Evolutionary conservation across 441 rosid genomes (phyloP).

Genomic region (Arabidopsis lyrata): DNA sequence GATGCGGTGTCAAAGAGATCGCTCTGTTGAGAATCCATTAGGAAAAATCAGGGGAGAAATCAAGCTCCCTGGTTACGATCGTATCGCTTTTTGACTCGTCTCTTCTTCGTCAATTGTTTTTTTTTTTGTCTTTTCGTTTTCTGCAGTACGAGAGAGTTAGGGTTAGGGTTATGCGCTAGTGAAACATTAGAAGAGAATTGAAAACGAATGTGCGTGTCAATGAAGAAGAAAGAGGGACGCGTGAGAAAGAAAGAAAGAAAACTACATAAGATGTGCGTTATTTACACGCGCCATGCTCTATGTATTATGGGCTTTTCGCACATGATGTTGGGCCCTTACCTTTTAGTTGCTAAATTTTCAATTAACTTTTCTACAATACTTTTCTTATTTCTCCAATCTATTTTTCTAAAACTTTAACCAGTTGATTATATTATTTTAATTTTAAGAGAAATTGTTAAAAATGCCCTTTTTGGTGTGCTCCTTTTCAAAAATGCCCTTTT

Average conservation of each 20-base stretch:
- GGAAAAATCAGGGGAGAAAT: conserved; percentile 28
- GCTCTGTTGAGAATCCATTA: conserved; percentile 80
- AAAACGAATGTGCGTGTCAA: conserved; percentile 17
- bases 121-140: conserved; percentile 44
- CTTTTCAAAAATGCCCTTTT: no score
- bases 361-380: no score
- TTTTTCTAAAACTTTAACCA: no score
- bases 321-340: conserved; percentile 24
- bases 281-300: conserved; percentile 30
- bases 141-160: conserved; percentile 51
- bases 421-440: no score
- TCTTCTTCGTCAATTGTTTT: conserved; percentile 39
- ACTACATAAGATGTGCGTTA: neutral
- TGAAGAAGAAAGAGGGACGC: conserved; percentile 24
- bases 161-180: conserved; percentile 53
- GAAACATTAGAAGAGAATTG: conserved; percentile 19
- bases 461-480: no score
- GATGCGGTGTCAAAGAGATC: conserved; percentile 90
- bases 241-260: neutral
- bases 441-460: no score
- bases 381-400: no score
- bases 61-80: conserved; percentile 33
- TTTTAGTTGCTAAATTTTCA: no score
- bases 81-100: conserved; percentile 12
- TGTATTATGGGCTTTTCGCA: conserved; percentile 30